These are phyloP conservation scores for Oryza rufipogon DNA, from an alignment of 176 grass and related monocot species.

Conservation along the genomic window DNA sequence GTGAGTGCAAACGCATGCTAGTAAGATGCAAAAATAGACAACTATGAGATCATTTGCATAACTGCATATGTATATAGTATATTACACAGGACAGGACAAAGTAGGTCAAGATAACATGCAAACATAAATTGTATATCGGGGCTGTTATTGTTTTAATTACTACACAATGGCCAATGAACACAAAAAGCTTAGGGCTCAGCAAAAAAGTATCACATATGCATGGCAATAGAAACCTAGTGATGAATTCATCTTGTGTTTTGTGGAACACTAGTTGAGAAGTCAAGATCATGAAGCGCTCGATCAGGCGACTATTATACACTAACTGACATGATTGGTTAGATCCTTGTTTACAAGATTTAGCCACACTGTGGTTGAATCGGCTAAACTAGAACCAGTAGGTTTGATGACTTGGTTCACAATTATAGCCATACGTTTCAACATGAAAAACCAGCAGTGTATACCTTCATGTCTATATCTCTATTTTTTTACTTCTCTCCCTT, in stretches of 20 bases:
- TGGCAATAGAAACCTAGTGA: slow-evolving; percentile 22
- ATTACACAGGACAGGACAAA: slow-evolving; percentile 16
- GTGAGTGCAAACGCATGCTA: background rate
- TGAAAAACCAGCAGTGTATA: background rate
- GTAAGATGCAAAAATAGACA: slow-evolving; percentile 8
- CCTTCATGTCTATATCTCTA: background rate
- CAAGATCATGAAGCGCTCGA: background rate
- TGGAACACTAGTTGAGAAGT: background rate
- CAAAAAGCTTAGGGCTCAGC: slow-evolving; percentile 7
- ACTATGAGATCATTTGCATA: background rate
- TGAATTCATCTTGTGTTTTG: background rate
- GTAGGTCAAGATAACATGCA: background rate
- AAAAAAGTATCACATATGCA: slow-evolving; percentile 2
- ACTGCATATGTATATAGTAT: background rate
- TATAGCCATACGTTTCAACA: background rate
- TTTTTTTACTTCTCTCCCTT: background rate
- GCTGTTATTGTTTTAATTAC: slow-evolving; percentile 1
- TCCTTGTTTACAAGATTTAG: too few relatives aligned
- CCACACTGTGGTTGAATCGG: too few relatives aligned
- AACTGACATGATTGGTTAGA: background rate
- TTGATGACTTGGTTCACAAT: background rate
- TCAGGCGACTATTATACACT: background rate
- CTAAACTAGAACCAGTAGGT: too few relatives aligned
- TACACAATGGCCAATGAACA: slow-evolving; percentile 6
- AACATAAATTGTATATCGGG: background rate